Evolutionary conservation across 768 basidiomycete species (phyloP), one percentile per base, ranked within the genome.

Genomic region (Asterophora parasitica): DNA sequence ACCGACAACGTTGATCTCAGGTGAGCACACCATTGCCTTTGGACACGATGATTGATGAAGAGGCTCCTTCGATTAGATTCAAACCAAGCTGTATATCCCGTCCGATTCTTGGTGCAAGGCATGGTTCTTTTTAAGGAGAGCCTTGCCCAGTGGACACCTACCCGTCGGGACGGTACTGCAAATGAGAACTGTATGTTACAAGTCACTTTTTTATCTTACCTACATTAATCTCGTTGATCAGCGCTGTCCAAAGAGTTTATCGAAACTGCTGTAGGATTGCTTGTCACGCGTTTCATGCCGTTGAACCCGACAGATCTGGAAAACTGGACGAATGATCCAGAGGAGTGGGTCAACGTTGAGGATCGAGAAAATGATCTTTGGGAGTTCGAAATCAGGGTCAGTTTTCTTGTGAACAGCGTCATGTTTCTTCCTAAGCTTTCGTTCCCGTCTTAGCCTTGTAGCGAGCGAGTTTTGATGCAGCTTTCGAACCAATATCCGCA

Each of bases 321-420:
- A 54, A 77, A 76, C 4, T 92, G 94, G 89, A 74, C 84, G 67
- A 75, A 77, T 12, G 91, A 94, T 61, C 92, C 94, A 0, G 95
- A 99, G 70, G 90, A 94, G 57, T 99, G 92, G 91, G 79, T 95
- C 9, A 89, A 91, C 50, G 65, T 81, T 8, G 92, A 97, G 65
- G 91, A 92, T 49, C 84, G 83, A 53, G 92, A 92, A 53, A 88
- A 82, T 35, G 92, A 94, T 32, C 82, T 88, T 48, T 97, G 94
- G 93, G 86, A 93, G 57, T 97, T 79, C 58, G 92, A 95, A 58
- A 80, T 96, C 50, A 77, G 95, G 53, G 93, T 95, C 58, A 23
- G 84, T 30, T 32, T 19, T 41, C 28, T 17, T 44, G 28, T 35
- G 23, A 37, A 16, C 16, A 10, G 17, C 6, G 32, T 3, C 8